These are phyloP conservation scores for Tolypocladium pustulatum DNA, from an alignment of 2,329 filamentous ascomycete species.

Conservation along the genomic window DNA sequence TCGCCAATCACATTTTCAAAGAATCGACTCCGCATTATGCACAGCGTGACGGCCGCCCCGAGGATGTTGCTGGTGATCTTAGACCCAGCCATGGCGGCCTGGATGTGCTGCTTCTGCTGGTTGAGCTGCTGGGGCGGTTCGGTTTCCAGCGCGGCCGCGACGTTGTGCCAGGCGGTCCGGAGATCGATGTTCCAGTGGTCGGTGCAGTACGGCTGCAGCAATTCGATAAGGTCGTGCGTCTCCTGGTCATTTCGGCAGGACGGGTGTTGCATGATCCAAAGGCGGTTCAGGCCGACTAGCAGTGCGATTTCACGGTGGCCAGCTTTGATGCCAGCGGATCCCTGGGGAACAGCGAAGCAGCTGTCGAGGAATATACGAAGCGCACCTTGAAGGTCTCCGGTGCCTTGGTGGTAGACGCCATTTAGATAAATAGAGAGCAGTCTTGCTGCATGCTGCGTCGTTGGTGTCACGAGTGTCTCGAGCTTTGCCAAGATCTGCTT, in stretches of 20 bases:
- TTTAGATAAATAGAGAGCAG: slow-evolving; percentile 59
- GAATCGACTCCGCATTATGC: slow-evolving; percentile 73
- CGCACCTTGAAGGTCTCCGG: slow-evolving; percentile 60
- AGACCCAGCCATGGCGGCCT: slow-evolving; percentile 59
- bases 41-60: slow-evolving; percentile 72
- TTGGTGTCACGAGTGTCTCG: slow-evolving; percentile 29
- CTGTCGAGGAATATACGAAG: slow-evolving; percentile 54
- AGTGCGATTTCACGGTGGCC: slow-evolving; percentile 54
- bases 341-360: slow-evolving; percentile 37
- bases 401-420: slow-evolving; percentile 67
- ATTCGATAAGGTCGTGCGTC: slow-evolving; percentile 51
- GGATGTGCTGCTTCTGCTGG: slow-evolving; percentile 68
- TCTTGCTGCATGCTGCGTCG: slow-evolving; percentile 28
- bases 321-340: slow-evolving; percentile 31
- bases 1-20: slow-evolving; percentile 76
- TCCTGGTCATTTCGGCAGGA: slow-evolving; percentile 44
- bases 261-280: slow-evolving; percentile 62
- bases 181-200: slow-evolving; percentile 66
- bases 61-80: slow-evolving; percentile 64
- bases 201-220: slow-evolving; percentile 56
- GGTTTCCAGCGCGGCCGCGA: slow-evolving; percentile 57
- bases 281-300: slow-evolving; percentile 55
- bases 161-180: slow-evolving; percentile 64
- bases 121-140: slow-evolving; percentile 57
- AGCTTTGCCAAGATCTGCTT: slow-evolving; percentile 45